phyloP scores from a whole-genome alignment of 2,329 filamentous ascomycete species.

The Aspergillus transmontanensis region DNA sequence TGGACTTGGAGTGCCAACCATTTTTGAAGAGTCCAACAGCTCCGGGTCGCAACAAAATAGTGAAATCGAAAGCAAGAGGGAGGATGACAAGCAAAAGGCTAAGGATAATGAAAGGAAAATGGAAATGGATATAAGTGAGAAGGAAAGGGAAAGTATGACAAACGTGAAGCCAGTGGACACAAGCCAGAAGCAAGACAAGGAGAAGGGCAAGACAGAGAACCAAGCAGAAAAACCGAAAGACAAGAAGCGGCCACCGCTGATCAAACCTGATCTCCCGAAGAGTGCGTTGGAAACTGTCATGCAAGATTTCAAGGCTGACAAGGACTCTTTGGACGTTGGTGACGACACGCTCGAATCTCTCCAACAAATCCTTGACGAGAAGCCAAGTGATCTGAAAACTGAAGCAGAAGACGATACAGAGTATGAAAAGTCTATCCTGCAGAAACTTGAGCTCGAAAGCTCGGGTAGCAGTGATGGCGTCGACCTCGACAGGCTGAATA shows the following conservation, averaged over 20 bases:
- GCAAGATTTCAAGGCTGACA: slow-evolving; percentile 42
- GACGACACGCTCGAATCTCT: slow-evolving; percentile 51
- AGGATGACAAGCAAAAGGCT: neutral
- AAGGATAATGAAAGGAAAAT: slow-evolving; percentile 10
- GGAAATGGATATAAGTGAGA: slow-evolving; percentile 5
- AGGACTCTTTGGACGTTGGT: slow-evolving; percentile 41
- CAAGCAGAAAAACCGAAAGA: slow-evolving; percentile 10
- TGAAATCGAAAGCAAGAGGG: slow-evolving; percentile 6
- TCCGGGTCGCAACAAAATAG: slow-evolving; percentile 7
- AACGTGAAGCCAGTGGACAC: neutral
- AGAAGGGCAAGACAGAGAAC: neutral
- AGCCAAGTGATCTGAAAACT: slow-evolving; percentile 27
- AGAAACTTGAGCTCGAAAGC: slow-evolving; percentile 25
- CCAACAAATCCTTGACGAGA: slow-evolving; percentile 42
- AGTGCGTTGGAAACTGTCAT: slow-evolving; percentile 47
- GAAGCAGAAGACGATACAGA: slow-evolving; percentile 35
- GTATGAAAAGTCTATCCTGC: slow-evolving; percentile 34
- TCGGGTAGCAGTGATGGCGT: slow-evolving; percentile 25
- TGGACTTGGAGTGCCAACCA: slow-evolving; percentile 12
- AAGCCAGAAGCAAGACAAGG: neutral
- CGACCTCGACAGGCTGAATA: slow-evolving; percentile 40
- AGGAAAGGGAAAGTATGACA: neutral
- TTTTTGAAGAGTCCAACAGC: slow-evolving; percentile 5
- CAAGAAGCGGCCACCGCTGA: slow-evolving; percentile 26
- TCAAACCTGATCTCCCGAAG: slow-evolving; percentile 43